Evolutionary conservation across 2,329 filamentous ascomycete genomes (phyloP), one percentile per base, ranked within the genome.

Genomic region (Trichophyton equinum): DNA sequence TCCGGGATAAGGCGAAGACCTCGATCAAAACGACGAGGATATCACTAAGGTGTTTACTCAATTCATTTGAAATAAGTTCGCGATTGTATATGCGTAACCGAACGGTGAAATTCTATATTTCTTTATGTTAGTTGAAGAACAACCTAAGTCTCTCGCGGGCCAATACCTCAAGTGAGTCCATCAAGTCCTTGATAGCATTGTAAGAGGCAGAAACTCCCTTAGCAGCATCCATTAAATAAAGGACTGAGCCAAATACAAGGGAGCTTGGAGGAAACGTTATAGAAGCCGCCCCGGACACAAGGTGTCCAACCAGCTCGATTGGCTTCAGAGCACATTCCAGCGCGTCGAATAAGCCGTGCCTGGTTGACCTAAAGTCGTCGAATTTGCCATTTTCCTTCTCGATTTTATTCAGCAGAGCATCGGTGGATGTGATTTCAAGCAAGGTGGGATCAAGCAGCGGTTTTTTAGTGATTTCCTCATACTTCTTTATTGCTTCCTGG

Each of bases 11-110:
- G 7, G 79, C 71, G 33, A 80, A 72, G 3, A 79, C 74, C 61
- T 79, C 73, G 40, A 80, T 76, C 0, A 80, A 62, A 0, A 75
- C 72, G 0, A 74, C 74, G 1, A 80, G 68, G 5, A 79, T 77
- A 1, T 71, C 68, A 13, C 73, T 72, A 2, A 78, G 67, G 60
- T 78, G 77, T 15, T 71, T 66, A 11, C 72, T 67, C 2, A 79
- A 67, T 20, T 75, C 69, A 0, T 63, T 51, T 0, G 75, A 77
- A 63, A 79, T 70, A 11, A 69, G 60, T 25, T 75, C 68, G 20
- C 71, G 70, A 6, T 75, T 65, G 49, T 79, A 79, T 20, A 78
- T 72, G 15, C 72, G 70, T 5, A 79, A 63, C 15, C 77, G 70
- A 6, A 69, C 66, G 3, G 76, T 78, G 46, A 78, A 78, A 64